Evolutionary conservation across 257 asterid genomes (phyloP), one percentile per base, ranked within the genome.

Genomic region (Perilla frutescens): DNA sequence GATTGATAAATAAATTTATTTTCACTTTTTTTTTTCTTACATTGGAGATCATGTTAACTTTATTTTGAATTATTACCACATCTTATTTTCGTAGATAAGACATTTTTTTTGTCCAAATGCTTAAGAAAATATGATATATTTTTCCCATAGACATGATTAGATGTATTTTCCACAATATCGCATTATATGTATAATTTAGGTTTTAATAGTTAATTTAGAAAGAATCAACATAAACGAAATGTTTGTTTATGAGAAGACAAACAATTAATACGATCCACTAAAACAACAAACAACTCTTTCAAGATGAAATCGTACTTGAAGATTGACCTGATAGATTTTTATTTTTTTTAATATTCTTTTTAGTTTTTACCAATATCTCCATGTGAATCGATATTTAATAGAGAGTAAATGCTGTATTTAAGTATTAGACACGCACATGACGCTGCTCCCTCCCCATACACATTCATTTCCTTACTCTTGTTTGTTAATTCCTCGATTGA

Each of bases 361-460:
- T 26, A 53, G 41, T 66, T 62, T 64, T 26, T 10, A 12, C n/a
- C 56, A 34, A 8, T 31, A 41, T 41, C 9, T 65, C 66, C 77
- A 73, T 73, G 61, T 78, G 68, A 64, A 54, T 61, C 51, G n/a
- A 57, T 50, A 56, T 55, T 6, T 26, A 29, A 39, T 58, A 37
- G 53, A 37, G 53, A 78, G 57, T 41, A 40, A 57, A 76, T 72
- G 74, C 48, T 72, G 5, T 68, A 14, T 66, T 40, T 51, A 14
- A 20, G 43, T 45, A 63, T 43, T 49, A 48, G 59, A 57, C 34
- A 26, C 20, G 77, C 83, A 83, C 84, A 81, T 84, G 82, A 14
- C 62, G 44, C 45, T 69, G 81, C 62, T 62, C 37, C 74, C 81
- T 63, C 64, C 10, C 64, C 36, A 48, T 14, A 49, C 54, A 49